Conservation (phyloP, 768 basidiomycete species). For the Mycena albidolilacea region DNA sequence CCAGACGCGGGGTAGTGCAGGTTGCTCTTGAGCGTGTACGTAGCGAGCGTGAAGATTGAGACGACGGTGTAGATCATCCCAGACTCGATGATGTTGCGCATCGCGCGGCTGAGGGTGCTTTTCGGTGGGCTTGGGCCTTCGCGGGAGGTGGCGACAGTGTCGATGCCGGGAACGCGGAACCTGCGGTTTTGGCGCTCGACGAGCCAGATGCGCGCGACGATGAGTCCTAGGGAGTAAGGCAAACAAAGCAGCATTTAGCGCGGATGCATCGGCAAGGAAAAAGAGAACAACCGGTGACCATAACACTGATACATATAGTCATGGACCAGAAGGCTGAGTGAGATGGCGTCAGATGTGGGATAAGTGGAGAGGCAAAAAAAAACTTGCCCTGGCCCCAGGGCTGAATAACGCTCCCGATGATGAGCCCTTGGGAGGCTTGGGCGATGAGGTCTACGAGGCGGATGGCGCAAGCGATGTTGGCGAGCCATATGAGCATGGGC, state of each 20-base stretch:
- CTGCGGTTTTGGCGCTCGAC: not conserved
- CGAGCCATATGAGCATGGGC: not conserved
- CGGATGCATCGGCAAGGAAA: no score
- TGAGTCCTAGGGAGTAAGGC: not conserved
- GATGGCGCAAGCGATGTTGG: not conserved
- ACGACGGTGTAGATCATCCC: constrained; percentile 1
- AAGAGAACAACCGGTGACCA: not conserved
- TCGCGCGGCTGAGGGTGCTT: not conserved
- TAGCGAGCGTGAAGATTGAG: not conserved
- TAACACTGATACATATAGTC: not conserved
- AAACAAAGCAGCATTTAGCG: not conserved
- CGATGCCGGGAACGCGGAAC: not conserved
- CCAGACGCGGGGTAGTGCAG: not conserved
- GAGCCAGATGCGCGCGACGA: not conserved
- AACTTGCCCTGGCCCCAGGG: not conserved
- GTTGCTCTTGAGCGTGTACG: not conserved
- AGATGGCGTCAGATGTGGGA: no score
- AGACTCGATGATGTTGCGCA: not conserved
- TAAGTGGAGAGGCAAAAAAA: no score
- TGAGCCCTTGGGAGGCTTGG: not conserved
- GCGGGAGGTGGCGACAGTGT: not conserved
- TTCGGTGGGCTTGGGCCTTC: no score
- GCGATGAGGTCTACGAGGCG: not conserved
- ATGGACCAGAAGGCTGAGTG: not conserved
- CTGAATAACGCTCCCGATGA: not conserved